Percentiles rank a stretch among this genome's conserved stretches.
Evolutionary conservation across 2,329 filamentous ascomycete genomes (phyloP).

Genomic region (Colletotrichum liriopes): DNA sequence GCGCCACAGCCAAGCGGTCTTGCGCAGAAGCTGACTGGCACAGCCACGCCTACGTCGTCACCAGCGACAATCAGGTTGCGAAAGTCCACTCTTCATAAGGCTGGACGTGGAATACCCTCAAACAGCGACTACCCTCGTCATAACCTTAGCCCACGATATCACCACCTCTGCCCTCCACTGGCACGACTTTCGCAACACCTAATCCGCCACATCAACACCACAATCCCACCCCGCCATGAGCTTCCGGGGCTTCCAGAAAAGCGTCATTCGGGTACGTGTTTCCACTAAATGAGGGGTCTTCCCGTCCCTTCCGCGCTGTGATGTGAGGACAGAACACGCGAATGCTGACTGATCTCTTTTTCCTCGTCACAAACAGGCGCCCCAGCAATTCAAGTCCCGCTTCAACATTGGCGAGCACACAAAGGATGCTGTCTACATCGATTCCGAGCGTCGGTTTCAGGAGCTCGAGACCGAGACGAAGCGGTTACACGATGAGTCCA

Average conservation of each 20-base stretch:
- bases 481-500: constrained; percentile 95
- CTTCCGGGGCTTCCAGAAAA: constrained; percentile 96
- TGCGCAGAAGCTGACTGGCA: constrained; percentile 42
- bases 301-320: constrained; percentile 18
- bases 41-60: constrained; percentile 53
- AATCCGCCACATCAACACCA: constrained; percentile 36
- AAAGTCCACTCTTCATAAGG: constrained; percentile 43
- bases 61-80: constrained; percentile 46
- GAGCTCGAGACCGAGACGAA: constrained; percentile 97
- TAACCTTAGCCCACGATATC: constrained; percentile 34
- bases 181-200: constrained; percentile 24
- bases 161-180: constrained; percentile 21
- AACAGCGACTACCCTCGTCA: constrained; percentile 35
- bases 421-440: constrained; percentile 94
- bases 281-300: constrained; percentile 45
- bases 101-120: constrained; percentile 43
- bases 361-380: constrained; percentile 69
- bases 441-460: constrained; percentile 93
- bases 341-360: constrained; percentile 18
- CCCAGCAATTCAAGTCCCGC: constrained; percentile 90
- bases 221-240: constrained; percentile 76
- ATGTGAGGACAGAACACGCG: constrained; percentile 31
- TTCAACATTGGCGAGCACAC: constrained; percentile 98
- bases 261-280: constrained; percentile 80
- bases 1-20: constrained; percentile 44